Evolutionary conservation across 2,329 filamentous ascomycete species (phyloP).

Genomic region (Trichothecium roseum): DNA sequence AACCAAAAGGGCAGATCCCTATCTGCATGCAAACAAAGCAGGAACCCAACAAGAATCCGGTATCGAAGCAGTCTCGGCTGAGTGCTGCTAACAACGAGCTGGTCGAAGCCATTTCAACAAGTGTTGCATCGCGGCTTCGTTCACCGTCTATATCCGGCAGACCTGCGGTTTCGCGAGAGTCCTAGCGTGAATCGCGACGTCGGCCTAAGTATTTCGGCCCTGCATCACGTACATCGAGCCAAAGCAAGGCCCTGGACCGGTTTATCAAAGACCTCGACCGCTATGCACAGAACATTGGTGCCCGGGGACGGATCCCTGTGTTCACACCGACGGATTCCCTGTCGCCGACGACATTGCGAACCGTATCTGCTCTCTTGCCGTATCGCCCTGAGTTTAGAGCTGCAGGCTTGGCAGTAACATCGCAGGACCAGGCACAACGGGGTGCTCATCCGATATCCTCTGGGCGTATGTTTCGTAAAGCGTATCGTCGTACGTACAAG

Average conservation of each 20-base stretch:
- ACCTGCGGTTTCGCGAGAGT: not conserved
- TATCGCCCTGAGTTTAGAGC: constrained; percentile 42
- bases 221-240: constrained; percentile 32
- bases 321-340: constrained; percentile 28
- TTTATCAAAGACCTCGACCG: constrained; percentile 19
- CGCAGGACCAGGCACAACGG: constrained; percentile 29
- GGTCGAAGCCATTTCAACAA: constrained; percentile 33
- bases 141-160: constrained; percentile 20
- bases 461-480: not conserved
- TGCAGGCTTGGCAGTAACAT: constrained; percentile 47
- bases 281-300: constrained; percentile 22
- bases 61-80: not conserved
- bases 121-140: constrained; percentile 32
- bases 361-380: constrained; percentile 41
- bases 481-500: not conserved
- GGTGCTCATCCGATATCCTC: constrained; percentile 4
- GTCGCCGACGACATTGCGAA: constrained; percentile 34
- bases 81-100: constrained; percentile 24
- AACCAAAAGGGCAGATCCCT: not conserved
- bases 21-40: not conserved
- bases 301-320: constrained; percentile 24
- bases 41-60: not conserved
- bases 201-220: not conserved
- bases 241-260: constrained; percentile 27
- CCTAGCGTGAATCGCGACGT: constrained; percentile 1